phyloP scores from a whole-genome alignment of 495 filamentous ascomycete genomes.

The Ascodesmis nigricans region DNA sequence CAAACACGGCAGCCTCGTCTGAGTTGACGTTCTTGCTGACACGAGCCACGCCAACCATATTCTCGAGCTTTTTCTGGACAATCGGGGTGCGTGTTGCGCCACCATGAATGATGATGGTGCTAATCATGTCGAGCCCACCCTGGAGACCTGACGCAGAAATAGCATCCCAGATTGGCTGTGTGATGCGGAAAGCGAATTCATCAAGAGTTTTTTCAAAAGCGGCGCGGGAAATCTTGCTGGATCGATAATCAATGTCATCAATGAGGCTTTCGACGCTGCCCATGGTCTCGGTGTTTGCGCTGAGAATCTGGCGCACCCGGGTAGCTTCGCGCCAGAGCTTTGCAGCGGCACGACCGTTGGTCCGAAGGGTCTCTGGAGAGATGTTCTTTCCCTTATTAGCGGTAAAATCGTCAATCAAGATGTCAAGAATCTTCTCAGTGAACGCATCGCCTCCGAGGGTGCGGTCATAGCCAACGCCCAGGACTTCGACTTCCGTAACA shows the following conservation, averaged over 20 bases:
- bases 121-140: conserved; percentile 54
- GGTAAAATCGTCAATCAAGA: conserved; percentile 64
- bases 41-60: conserved; percentile 49
- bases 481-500: conserved; percentile 69
- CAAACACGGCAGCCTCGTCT: conserved; percentile 92
- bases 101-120: conserved; percentile 82
- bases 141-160: conserved; percentile 48
- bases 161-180: conserved; percentile 47
- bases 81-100: conserved; percentile 83
- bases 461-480: conserved; percentile 74
- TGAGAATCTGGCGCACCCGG: conserved; percentile 67
- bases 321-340: conserved; percentile 86
- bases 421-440: conserved; percentile 65
- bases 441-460: conserved; percentile 75
- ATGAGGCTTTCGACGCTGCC: conserved; percentile 71
- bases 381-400: conserved; percentile 46
- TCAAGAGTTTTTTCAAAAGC: conserved; percentile 67
- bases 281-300: conserved; percentile 67
- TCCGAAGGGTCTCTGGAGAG: conserved; percentile 31
- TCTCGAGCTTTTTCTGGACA: conserved; percentile 74
- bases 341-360: conserved; percentile 63
- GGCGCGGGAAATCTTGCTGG: conserved; percentile 56
- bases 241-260: conserved; percentile 79
- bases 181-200: conserved; percentile 43
- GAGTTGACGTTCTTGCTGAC: conserved; percentile 86